These are phyloP conservation scores for Fusarium sp. DNA, from an alignment of 2,329 filamentous ascomycete species.

Conservation along the genomic window DNA sequence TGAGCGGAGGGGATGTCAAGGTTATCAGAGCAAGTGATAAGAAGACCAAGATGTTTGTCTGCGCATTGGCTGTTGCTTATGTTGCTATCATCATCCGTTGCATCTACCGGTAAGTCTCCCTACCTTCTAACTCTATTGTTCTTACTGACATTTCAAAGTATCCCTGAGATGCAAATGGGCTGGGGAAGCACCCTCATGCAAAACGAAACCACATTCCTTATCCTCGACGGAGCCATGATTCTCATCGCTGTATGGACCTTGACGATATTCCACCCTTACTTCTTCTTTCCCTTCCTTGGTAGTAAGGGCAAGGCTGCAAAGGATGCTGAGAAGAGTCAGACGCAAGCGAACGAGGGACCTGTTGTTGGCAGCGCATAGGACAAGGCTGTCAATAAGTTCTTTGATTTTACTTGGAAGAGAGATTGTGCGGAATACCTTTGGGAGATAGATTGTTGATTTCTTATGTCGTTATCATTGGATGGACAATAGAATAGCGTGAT, in stretches of 20 bases:
- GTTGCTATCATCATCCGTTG: slow-evolving; percentile 38
- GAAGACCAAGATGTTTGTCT: slow-evolving; percentile 36
- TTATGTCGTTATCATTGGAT: neutral
- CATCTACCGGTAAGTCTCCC: slow-evolving; percentile 26
- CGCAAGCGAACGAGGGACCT: neutral
- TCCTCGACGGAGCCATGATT: slow-evolving; percentile 38
- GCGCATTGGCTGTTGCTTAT: slow-evolving; percentile 17
- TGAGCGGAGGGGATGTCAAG: neutral
- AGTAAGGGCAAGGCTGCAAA: slow-evolving; percentile 12
- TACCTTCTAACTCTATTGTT: fast-evolving
- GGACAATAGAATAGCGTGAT: no score
- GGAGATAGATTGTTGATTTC: neutral
- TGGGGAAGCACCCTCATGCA: slow-evolving; percentile 40
- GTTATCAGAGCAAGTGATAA: slow-evolving; percentile 26
- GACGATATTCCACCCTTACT: slow-evolving; percentile 35
- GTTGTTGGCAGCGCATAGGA: neutral
- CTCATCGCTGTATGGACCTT: slow-evolving; percentile 33
- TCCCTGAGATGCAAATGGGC: slow-evolving; percentile 41
- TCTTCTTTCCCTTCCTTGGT: slow-evolving; percentile 30
- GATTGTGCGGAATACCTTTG: neutral
- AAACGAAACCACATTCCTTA: slow-evolving; percentile 38
- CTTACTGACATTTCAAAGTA: slow-evolving; percentile 5
- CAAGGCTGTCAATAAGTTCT: fast-evolving
- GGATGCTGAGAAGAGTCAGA: slow-evolving; percentile 3
- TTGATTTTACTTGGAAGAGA: neutral